A percentile compares a stretch with the other conserved stretches of the same genome.
Conservation (phyloP, 1,139 yeast genomes). For the Pichia sp. region DNA sequence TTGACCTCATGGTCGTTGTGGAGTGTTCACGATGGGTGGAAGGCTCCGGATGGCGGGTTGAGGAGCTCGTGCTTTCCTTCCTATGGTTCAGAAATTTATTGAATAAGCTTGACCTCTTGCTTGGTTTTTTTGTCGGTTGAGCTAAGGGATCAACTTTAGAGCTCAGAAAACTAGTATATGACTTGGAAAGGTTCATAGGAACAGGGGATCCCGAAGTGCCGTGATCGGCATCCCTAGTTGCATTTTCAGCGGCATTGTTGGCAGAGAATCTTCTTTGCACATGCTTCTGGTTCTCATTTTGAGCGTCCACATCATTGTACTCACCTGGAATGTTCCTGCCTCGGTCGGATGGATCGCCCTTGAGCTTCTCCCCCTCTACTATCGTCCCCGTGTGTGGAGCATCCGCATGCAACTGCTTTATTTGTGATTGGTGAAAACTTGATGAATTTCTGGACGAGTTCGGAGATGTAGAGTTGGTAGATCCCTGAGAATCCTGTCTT, state of each 20-base stretch:
- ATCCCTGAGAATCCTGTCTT: conserved; percentile 20
- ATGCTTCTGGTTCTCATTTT: background rate
- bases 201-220: background rate
- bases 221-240: background rate
- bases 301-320: background rate
- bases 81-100: conserved; percentile 27
- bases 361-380: background rate
- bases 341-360: too few relatives aligned
- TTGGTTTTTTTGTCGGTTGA: conserved; percentile 17
- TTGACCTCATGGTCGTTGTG: conserved; percentile 16
- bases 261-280: background rate
- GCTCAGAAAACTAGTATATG: conserved; percentile 1
- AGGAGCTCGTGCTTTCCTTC: conserved; percentile 25
- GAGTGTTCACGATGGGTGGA: conserved; percentile 11
- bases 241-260: background rate
- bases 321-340: too few relatives aligned
- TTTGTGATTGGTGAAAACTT: background rate
- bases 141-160: background rate
- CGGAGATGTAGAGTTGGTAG: conserved; percentile 25
- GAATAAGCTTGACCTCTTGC: conserved; percentile 25
- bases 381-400: background rate
- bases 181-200: conserved; percentile 8
- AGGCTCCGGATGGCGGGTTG: background rate
- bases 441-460: conserved; percentile 26
- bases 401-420: background rate